Evolutionary conservation across 306 rosid genomes (phyloP), one percentile per base, ranked within the genome.

Genomic region (Inga oerstediana): DNA sequence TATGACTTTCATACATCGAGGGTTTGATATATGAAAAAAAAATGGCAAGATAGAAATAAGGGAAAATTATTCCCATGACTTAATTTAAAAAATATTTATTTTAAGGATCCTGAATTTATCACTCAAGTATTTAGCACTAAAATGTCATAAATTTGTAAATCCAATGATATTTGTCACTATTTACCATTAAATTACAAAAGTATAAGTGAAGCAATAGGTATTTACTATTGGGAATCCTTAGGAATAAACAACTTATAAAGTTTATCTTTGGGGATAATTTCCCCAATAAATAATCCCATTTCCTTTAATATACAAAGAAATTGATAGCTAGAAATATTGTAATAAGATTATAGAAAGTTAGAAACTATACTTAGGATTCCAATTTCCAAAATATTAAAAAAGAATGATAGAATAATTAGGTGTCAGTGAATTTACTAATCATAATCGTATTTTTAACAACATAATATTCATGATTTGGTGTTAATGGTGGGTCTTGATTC

Each of bases 401-500:
- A 59, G 19, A 70, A n/a, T n/a, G 11, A 70, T n/a, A 59, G 17
- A 70, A n/a, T 11, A 10, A 70, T n/a, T 43, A 43, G 54, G 75
- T 43, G 54, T 10, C 32, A 12, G 6, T n/a, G 10, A 43, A 43
- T 70, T 43, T n/a, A 43, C 10, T 4, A 70, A 43, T 43, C 10
- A 70, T 70, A 12, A 24, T 10, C 14, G 35, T 70, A 34, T 70
- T 69, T 8, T 69, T 70, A 70, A 43, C 32, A 70, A 8, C 24
- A 19, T 10, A 17, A 70, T 39, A 20, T 44, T 70, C 34, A 70
- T 8, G 46, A 68, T 48, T 32, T 51, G 59, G 9, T 52, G 11
- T 19, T 49, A 22, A 32, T 51, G 78, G 62, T 74, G 78, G 78
- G 66, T 32, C 30, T 27, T 10, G 79, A 20, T 35, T 75, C 24